These are phyloP conservation scores for Apiotrichum gamsii DNA, from an alignment of 1,284 basidiomycete species.

Conservation along the genomic window DNA sequence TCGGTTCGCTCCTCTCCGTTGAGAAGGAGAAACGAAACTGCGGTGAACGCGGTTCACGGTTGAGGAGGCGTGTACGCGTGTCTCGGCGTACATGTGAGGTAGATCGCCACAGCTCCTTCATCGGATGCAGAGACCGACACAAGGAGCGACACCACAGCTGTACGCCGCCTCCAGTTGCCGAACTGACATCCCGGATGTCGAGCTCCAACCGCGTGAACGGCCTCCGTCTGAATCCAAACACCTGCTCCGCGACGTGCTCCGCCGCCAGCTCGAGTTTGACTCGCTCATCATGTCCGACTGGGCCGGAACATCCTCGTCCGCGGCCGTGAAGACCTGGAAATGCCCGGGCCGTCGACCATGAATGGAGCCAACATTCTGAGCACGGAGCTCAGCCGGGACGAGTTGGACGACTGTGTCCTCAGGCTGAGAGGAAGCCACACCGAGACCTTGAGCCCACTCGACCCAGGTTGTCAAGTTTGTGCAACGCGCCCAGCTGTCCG, in stretches of 20 bases:
- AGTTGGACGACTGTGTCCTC: slow-evolving; percentile 61
- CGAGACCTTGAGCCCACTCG: too few relatives aligned
- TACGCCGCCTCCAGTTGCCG: too few relatives aligned
- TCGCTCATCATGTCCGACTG: slow-evolving; percentile 57
- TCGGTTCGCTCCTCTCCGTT: too few relatives aligned
- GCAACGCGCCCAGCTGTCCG: slow-evolving; percentile 21
- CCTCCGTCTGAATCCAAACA: slow-evolving; percentile 61
- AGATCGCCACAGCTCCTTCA: too few relatives aligned
- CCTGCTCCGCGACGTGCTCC: slow-evolving; percentile 60
- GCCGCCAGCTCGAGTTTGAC: slow-evolving; percentile 49
- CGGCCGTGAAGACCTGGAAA: slow-evolving; percentile 57
- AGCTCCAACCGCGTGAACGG: slow-evolving; percentile 59
- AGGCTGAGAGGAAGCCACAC: too few relatives aligned
- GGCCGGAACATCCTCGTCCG: slow-evolving; percentile 59
- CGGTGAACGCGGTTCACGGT: too few relatives aligned
- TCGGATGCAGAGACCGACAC: too few relatives aligned
- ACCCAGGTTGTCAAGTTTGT: slow-evolving; percentile 24
- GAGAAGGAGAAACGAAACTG: too few relatives aligned
- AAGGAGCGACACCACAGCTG: too few relatives aligned
- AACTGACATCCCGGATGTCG: slow-evolving; percentile 31
- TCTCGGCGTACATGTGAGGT: too few relatives aligned
- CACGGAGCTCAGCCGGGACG: slow-evolving; percentile 59
- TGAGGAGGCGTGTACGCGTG: too few relatives aligned
- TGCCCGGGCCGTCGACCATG: slow-evolving; percentile 21
- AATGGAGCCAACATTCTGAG: slow-evolving; percentile 52